Base-by-base conservation (phyloP, 345 rosid genomes). In the Salix viminalis region DNA sequence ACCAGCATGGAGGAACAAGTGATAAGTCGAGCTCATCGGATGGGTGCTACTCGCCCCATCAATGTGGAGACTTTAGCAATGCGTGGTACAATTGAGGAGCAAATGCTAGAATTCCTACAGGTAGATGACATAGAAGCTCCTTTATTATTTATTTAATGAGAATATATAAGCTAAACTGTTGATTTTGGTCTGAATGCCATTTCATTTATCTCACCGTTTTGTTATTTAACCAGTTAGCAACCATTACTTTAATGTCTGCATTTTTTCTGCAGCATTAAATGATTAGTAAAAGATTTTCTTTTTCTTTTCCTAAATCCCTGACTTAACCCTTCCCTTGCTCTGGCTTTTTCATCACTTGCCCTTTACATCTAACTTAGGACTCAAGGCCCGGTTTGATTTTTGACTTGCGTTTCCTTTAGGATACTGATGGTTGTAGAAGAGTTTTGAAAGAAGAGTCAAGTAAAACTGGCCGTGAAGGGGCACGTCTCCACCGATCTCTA, bases 1-100 rank as follows among this genome's bases (percentile, higher is more conserved):
- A 67, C 70, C 86, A 96, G 98, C 84, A 88, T 92, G 96, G 98
- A 96, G 87, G 98, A 93, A 81, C 98, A 96, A 80, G 98, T 93
- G 69, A 90, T 96, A 32, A 93, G 97, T 75, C 94, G 98, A 44
- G 97, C 97, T 77, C 96, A 91, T 83, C 87, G 96, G 73, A 90
- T 96, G 98, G 98, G 99, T 32, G 98, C 97, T 66, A 85, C 87
- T 75, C 91, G 96, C 65, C 98, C 96, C 70, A 88, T 93, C 82
- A 78, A 87, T 61, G 98, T 95, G 46, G 94, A 95, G 79, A 95
- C 97, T 70, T 78, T 95, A 80, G 90, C 92, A n/a, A 93, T 95
- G 99, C 83, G 84, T 72, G 93, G 96, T 75, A 91, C 98, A 24
- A 90, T 96, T 67, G 98, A 96, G 83, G 91, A 93, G 84, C 97